Conservation (phyloP, 768 basidiomycete species). For the Pholiota molesta region DNA sequence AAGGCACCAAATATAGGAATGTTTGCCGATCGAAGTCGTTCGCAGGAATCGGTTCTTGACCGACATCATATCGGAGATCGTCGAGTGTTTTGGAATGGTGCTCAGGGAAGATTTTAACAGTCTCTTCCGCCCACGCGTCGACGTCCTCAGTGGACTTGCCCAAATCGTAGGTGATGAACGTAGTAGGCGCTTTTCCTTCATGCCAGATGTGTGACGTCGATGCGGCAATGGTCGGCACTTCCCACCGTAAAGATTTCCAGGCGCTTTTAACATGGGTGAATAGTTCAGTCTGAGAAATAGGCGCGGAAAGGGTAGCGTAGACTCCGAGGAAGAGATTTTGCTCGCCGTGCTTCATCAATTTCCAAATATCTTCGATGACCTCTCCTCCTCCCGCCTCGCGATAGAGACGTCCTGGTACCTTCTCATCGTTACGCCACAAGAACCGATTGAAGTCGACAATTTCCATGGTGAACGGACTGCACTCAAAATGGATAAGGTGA, state of each 20-base stretch:
- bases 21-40: slow-evolving; percentile 21
- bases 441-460: slow-evolving; percentile 18
- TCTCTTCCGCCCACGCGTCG: slow-evolving; percentile 15
- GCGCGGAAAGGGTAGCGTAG: slow-evolving; percentile 9
- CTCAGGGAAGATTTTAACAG: slow-evolving; percentile 11
- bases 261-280: slow-evolving; percentile 12
- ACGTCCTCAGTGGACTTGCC: slow-evolving; percentile 19
- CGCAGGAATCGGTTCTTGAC: slow-evolving; percentile 20
- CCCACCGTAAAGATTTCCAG: slow-evolving; percentile 24
- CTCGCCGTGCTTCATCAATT: slow-evolving; percentile 24
- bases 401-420: slow-evolving; percentile 15
- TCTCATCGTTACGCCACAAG: slow-evolving; percentile 18
- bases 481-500: neutral
- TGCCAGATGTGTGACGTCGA: slow-evolving; percentile 18
- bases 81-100: slow-evolving; percentile 17
- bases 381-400: slow-evolving; percentile 24
- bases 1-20: slow-evolving; percentile 22
- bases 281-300: slow-evolving; percentile 6
- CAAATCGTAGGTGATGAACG: slow-evolving; percentile 20
- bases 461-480: neutral
- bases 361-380: slow-evolving; percentile 24
- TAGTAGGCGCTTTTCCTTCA: slow-evolving; percentile 14
- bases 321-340: slow-evolving; percentile 24
- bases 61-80: slow-evolving; percentile 22
- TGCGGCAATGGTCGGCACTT: slow-evolving; percentile 21